Base-by-base conservation (phyloP, 805 yeast species). In the Ogataea ramenticola region DNA sequence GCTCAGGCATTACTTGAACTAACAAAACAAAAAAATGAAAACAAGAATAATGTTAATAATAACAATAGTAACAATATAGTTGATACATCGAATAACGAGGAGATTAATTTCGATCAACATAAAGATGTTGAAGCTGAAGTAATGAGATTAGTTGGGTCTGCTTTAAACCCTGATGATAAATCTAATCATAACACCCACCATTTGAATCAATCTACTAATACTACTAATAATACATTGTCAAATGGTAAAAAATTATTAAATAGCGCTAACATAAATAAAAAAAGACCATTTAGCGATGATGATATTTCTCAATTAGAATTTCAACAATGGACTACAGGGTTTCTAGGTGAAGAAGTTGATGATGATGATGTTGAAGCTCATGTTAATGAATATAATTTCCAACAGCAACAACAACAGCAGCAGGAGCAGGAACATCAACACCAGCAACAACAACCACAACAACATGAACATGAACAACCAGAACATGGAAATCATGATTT, bases 91-190 rank as follows among this genome's bases (percentile, higher is more conserved):
- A 24, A 24, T 24, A 24, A 24, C 27, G 41, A 29, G 17, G 34
- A 20, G 19, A 19, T 30, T 3, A 24, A 36, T 36, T 36, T 36
- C 11, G 36, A 43, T 36, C 24, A 44, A 10, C 68, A 63, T 33
- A 65, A 72, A 45, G 79, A 77, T 14, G 93, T 83, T 3, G 93
- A 83, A 54, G 93, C 85, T 16, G 93, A 89, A 0, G 89, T 85
- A 16, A 71, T 84, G 77, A 72, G 76, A 44, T 76, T 77, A 51
- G 91, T 83, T 14, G 87, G 84, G 17, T 84, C 82, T 7, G 74
- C 80, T 1, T 60, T 82, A 20, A 16, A 34, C n/a, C 12, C 37
- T 36, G 77, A 69, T 16, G 49, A 42, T 43, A 50, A 50, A 30
- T 37, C 37, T 20, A 32, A 42, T 17, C 36, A 17, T n/a, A n/a